Evolutionary conservation across 768 basidiomycete species (phyloP).

Genomic region (Leccinum ochraceum): DNA sequence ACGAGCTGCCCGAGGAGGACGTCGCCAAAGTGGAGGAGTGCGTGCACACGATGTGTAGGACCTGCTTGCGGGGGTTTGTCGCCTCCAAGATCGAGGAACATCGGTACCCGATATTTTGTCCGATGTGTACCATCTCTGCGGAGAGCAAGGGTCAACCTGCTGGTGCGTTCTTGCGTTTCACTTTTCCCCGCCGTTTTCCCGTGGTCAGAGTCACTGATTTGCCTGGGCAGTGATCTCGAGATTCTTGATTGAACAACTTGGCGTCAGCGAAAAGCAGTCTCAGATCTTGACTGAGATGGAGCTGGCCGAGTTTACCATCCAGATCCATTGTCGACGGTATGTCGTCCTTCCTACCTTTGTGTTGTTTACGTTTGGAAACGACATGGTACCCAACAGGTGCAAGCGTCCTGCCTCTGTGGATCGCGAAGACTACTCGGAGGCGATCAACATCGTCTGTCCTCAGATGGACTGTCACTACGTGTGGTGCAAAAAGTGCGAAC

Average conservation of each 20-base stretch:
- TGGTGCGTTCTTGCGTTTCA: slow-evolving; percentile 27
- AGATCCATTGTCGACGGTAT: slow-evolving; percentile 53
- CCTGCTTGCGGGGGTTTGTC: slow-evolving; percentile 48
- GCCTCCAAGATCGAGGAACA: slow-evolving; percentile 49
- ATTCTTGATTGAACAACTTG: slow-evolving; percentile 43
- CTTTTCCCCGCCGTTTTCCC: background rate
- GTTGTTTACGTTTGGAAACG: background rate
- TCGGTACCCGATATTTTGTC: slow-evolving; percentile 63
- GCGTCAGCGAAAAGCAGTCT: slow-evolving; percentile 45
- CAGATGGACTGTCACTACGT: slow-evolving; percentile 45
- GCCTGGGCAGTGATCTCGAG: slow-evolving; percentile 39
- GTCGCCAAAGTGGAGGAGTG: slow-evolving; percentile 47
- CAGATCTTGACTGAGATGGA: slow-evolving; percentile 48
- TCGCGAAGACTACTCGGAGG: slow-evolving; percentile 43
- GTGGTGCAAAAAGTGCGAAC: slow-evolving; percentile 66
- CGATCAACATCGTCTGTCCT: slow-evolving; percentile 49
- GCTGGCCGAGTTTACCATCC: slow-evolving; percentile 42
- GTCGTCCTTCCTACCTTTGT: slow-evolving; percentile 5
- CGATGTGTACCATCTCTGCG: slow-evolving; percentile 45
- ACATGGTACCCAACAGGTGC: slow-evolving; percentile 41
- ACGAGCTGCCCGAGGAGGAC: slow-evolving; percentile 43
- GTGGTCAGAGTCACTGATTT: background rate
- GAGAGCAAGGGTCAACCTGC: slow-evolving; percentile 27
- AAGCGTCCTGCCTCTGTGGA: slow-evolving; percentile 50
- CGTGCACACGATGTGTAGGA: slow-evolving; percentile 53